phyloP scores from a whole-genome alignment of 805 yeast species.

The Ogataea philodendri region DNA sequence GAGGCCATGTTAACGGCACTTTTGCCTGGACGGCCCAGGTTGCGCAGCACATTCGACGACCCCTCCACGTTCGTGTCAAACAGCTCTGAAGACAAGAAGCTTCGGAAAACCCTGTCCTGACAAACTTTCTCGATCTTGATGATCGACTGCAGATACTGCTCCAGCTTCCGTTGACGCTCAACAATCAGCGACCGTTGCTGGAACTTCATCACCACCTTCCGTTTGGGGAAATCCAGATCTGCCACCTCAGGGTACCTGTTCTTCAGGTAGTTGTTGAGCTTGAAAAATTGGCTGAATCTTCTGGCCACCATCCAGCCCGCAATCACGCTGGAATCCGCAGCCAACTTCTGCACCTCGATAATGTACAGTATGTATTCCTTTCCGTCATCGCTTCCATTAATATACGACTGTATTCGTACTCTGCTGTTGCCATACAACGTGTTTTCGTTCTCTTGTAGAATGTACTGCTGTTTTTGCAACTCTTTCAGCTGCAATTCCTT shows the following conservation, averaged over 20 bases:
- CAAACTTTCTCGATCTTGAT: constrained; percentile 68
- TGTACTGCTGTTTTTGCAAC: constrained; percentile 72
- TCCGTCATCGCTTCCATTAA: constrained; percentile 56
- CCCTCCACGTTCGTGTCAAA: constrained; percentile 37
- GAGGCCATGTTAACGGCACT: constrained; percentile 30
- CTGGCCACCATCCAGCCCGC: constrained; percentile 93
- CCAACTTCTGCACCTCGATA: constrained; percentile 65
- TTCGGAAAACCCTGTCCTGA: constrained; percentile 65
- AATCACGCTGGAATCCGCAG: constrained; percentile 37
- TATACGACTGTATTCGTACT: constrained; percentile 50
- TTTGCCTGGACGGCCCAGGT: constrained; percentile 11
- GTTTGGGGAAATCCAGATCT: constrained; percentile 53
- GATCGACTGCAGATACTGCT: constrained; percentile 57
- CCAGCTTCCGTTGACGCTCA: constrained; percentile 58
- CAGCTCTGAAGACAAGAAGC: constrained; percentile 72
- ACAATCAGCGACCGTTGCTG: constrained; percentile 65
- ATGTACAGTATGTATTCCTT: constrained; percentile 68
- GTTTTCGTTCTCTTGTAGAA: constrained; percentile 79
- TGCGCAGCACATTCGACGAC: constrained; percentile 11
- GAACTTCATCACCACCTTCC: constrained; percentile 67
- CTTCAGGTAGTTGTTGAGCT: constrained; percentile 63
- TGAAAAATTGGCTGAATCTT: constrained; percentile 79
- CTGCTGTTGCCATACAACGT: constrained; percentile 67
- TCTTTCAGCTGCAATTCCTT: constrained; percentile 75
- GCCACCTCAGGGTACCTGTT: constrained; percentile 49